Conservation (phyloP, 1,284 basidiomycete species). For the Coriolopsis trogii region DNA sequence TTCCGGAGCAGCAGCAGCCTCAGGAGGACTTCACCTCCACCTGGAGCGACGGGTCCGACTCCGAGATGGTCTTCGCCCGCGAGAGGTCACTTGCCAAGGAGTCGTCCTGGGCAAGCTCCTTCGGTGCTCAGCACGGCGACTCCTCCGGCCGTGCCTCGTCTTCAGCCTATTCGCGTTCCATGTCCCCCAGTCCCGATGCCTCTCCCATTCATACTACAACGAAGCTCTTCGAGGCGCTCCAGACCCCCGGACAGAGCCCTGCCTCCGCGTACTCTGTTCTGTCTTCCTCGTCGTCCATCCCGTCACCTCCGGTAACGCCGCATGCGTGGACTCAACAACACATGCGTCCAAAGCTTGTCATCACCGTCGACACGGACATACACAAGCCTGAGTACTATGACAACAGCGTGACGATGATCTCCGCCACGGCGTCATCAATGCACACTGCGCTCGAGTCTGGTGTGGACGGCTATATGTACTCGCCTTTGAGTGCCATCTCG, state of each 20-base stretch:
- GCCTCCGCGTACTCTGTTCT: conserved; percentile 34
- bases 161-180: conserved; percentile 31
- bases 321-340: conserved; percentile 46
- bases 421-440: conserved; percentile 63
- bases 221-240: conserved; percentile 28
- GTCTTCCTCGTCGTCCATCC: conserved; percentile 34
- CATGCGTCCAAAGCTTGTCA: conserved; percentile 40
- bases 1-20: conserved; percentile 31
- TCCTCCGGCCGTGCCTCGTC: conserved; percentile 12
- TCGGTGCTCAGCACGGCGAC: conserved; percentile 25
- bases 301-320: conserved; percentile 46
- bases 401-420: conserved; percentile 50
- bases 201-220: conserved; percentile 30
- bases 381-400: conserved; percentile 56
- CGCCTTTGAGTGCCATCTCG: conserved; percentile 26
- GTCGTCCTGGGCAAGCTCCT: conserved; percentile 42
- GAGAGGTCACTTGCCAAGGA: conserved; percentile 42
- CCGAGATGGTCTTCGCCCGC: conserved; percentile 62
- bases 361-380: conserved; percentile 64
- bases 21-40: conserved; percentile 33
- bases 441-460: conserved; percentile 66
- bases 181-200: conserved; percentile 29
- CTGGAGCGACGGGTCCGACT: conserved; percentile 70
- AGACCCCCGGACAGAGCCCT: conserved; percentile 30
- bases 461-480: conserved; percentile 30